phyloP scores from a whole-genome alignment of 2,329 filamentous ascomycete species.

The Ceratocystis papillata region DNA sequence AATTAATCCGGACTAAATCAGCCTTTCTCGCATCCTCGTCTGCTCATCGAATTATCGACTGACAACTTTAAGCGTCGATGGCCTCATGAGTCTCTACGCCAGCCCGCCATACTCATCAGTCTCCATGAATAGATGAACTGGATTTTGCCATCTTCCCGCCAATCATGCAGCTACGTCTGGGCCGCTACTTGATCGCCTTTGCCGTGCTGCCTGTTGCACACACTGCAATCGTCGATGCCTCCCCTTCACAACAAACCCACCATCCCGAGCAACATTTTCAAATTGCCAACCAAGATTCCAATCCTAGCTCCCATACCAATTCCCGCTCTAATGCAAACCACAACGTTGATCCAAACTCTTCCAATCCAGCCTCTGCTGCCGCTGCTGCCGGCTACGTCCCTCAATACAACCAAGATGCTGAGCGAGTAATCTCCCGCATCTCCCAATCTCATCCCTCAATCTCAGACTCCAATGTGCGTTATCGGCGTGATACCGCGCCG shows the following conservation, averaged over 20 bases:
- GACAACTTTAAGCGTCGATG: constrained; percentile 21
- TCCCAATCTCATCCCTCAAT: constrained; percentile 14
- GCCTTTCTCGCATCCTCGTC: neutral
- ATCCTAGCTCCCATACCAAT: neutral
- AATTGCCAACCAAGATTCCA: neutral
- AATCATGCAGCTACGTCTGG: constrained; percentile 24
- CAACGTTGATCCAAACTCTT: constrained; percentile 2
- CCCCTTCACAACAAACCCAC: constrained; percentile 20
- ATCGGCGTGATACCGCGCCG: constrained; percentile 15
- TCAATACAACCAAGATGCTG: constrained; percentile 14
- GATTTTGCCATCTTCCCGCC: constrained; percentile 17
- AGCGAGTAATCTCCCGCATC: constrained; percentile 16
- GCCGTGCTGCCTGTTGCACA: constrained; percentile 24
- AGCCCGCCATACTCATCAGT: constrained; percentile 15
- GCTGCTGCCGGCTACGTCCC: constrained; percentile 24
- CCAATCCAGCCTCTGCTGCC: constrained; percentile 15
- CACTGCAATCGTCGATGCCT: constrained; percentile 23
- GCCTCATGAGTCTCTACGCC: constrained; percentile 23
- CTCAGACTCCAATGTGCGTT: constrained; percentile 17
- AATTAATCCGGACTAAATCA: constrained; percentile 7
- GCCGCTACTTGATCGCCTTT: constrained; percentile 23
- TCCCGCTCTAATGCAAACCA: neutral
- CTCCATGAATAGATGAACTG: constrained; percentile 24
- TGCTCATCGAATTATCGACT: neutral
- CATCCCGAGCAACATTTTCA: constrained; percentile 16